Evolutionary conservation across 2,329 filamentous ascomycete species (phyloP).

Genomic region (Aspergillus sp.): DNA sequence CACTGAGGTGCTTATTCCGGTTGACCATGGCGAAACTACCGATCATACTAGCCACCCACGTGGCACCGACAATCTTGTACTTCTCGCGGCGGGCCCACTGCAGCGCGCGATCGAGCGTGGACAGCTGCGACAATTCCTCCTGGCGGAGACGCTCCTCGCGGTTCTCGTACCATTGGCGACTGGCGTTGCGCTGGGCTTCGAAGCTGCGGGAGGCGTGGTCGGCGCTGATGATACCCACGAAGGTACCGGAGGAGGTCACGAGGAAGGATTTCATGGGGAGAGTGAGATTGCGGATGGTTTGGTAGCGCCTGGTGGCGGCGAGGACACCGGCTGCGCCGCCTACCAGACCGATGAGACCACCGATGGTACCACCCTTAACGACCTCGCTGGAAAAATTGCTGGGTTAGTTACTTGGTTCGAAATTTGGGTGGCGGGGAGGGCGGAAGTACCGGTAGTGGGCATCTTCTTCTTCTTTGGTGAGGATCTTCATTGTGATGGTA

Average conservation of each 20-base stretch:
- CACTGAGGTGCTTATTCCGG: conserved; percentile 72
- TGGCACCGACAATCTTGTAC: conserved; percentile 80
- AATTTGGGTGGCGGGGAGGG: background rate
- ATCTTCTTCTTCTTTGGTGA: conserved; percentile 89
- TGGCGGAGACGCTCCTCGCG: conserved; percentile 59
- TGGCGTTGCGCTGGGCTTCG: conserved; percentile 70
- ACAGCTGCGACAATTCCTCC: conserved; percentile 57
- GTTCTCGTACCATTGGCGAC: conserved; percentile 66
- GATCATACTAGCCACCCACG: conserved; percentile 80
- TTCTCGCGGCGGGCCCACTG: conserved; percentile 78
- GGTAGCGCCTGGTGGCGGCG: conserved; percentile 70
- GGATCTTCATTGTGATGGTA: conserved; percentile 76
- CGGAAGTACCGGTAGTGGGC: conserved; percentile 72
- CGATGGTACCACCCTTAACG: conserved; percentile 74
- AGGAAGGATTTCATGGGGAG: conserved; percentile 91
- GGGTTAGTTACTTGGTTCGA: conserved; percentile 17
- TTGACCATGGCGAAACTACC: conserved; percentile 74
- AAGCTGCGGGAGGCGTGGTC: conserved; percentile 72
- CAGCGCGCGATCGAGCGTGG: conserved; percentile 60
- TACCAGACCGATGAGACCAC: conserved; percentile 68
- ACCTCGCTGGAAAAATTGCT: conserved; percentile 57
- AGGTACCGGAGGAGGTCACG: conserved; percentile 77
- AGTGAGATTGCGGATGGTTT: conserved; percentile 77
- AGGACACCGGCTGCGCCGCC: conserved; percentile 69
- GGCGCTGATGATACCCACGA: conserved; percentile 83